A percentile compares a stretch with the other conserved stretches of the same genome.
These are phyloP conservation scores for Sporothrix schenckii DNA, from an alignment of 2,329 filamentous ascomycete species.

Conservation along the genomic window DNA sequence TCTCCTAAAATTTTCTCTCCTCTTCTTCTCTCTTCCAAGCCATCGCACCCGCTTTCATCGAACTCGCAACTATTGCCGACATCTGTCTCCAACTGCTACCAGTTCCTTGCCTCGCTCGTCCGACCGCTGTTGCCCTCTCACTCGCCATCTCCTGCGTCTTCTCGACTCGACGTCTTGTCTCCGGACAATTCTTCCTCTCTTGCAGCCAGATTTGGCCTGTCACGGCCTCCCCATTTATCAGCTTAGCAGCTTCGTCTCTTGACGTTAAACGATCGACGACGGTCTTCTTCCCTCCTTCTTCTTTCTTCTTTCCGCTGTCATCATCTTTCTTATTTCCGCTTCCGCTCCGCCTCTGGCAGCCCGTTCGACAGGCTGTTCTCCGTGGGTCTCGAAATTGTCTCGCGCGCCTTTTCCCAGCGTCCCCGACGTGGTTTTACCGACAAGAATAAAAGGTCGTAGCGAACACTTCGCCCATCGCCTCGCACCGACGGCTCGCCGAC, in stretches of 20 bases:
- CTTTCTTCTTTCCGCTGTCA: neutral
- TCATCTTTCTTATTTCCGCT: neutral
- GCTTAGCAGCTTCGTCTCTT: slow-evolving; percentile 20
- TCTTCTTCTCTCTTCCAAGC: neutral
- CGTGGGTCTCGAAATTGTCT: neutral
- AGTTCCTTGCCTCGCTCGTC: neutral
- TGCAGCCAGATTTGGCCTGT: slow-evolving; percentile 2
- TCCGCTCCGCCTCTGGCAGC: slow-evolving; percentile 16
- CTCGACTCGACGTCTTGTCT: slow-evolving; percentile 2
- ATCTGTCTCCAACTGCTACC: neutral
- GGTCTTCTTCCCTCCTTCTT: slow-evolving; percentile 11
- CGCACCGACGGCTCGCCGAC: slow-evolving; percentile 3
- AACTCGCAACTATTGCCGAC: neutral
- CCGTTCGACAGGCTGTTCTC: neutral
- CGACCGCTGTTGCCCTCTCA: slow-evolving; percentile 18
- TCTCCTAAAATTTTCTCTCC: neutral
- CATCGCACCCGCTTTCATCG: neutral
- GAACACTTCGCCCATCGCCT: neutral
- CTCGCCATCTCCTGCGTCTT: neutral
- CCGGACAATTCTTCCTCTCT: neutral
- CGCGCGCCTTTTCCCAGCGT: neutral
- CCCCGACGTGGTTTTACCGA: neutral
- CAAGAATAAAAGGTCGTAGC: neutral
- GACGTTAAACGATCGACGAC: slow-evolving; percentile 22
- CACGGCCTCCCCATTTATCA: slow-evolving; percentile 1